Percentiles rank a stretch among this genome's conserved stretches.
Evolutionary conservation across 1,139 yeast genomes (phyloP).

Genomic region (Pichia sp.): DNA sequence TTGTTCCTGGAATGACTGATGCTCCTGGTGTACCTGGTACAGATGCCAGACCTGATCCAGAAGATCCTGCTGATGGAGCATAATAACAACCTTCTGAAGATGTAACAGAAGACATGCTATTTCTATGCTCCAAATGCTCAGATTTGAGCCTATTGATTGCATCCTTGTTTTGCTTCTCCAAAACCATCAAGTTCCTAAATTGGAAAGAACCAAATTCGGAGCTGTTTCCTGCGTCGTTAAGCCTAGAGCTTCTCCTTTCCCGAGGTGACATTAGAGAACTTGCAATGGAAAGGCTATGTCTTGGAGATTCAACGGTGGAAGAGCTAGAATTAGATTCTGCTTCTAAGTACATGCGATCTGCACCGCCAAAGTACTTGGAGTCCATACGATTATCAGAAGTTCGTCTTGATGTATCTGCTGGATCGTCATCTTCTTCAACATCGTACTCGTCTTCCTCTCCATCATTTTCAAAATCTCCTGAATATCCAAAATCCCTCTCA

Average conservation of each 20-base stretch:
- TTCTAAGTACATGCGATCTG: not conserved
- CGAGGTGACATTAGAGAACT: conserved; percentile 15
- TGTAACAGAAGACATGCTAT: conserved; percentile 25
- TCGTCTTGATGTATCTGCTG: not conserved
- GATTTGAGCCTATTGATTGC: conserved; percentile 78
- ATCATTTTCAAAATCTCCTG: conserved; percentile 12
- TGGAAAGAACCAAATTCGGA: conserved; percentile 92
- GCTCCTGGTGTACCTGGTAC: conserved; percentile 15
- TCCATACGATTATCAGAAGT: not conserved
- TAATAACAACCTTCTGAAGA: conserved; percentile 23
- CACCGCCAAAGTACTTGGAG: not conserved
- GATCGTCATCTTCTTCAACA: conserved; percentile 5
- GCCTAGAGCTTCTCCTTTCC: conserved; percentile 46
- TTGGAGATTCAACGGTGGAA: conserved; percentile 23
- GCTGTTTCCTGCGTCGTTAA: conserved; percentile 53
- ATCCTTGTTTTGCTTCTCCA: conserved; percentile 92
- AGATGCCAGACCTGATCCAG: conserved; percentile 8
- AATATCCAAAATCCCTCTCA: conserved; percentile 12
- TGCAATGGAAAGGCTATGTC: conserved; percentile 18
- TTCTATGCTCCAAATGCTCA: conserved; percentile 59
- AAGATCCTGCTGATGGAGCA: conserved; percentile 14
- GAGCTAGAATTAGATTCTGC: conserved; percentile 22
- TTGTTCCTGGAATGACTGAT: conserved; percentile 9
- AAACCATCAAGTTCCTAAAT: conserved; percentile 79
- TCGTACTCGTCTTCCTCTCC: conserved; percentile 14